Conservation (phyloP, 2,329 filamentous ascomycete genomes). For the Fusarium sp. region DNA sequence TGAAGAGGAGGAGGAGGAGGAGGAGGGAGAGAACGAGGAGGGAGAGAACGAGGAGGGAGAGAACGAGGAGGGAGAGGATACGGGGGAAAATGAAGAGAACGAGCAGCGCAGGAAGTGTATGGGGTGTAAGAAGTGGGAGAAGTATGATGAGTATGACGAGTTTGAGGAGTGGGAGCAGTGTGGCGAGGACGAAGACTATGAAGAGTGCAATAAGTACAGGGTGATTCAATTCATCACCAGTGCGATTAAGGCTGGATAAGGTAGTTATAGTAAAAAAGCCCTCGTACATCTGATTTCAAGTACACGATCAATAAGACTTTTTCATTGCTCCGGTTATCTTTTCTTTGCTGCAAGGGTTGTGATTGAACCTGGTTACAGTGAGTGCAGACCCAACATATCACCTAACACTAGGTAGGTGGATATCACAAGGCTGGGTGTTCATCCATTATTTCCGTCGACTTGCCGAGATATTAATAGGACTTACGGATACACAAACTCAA, state of each 20-base stretch:
- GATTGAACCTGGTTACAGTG: background rate
- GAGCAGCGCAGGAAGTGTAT: too few relatives aligned
- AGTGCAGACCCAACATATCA: background rate
- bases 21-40: background rate
- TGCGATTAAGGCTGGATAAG: background rate
- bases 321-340: background rate
- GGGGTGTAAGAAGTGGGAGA: too few relatives aligned
- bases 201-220: too few relatives aligned
- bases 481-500: background rate
- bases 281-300: background rate
- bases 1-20: background rate
- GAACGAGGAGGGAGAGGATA: background rate
- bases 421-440: background rate
- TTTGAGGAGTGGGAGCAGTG: background rate
- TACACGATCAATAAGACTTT: background rate
- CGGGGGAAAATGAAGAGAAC: background rate
- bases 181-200: background rate
- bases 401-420: too few relatives aligned
- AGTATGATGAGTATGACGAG: background rate
- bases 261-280: background rate
- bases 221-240: background rate
- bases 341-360: background rate
- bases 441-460: background rate
- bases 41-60: too few relatives aligned
- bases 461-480: background rate